Conservation (phyloP, 2,329 filamentous ascomycete genomes). For the Coniochaeta prunicola region DNA sequence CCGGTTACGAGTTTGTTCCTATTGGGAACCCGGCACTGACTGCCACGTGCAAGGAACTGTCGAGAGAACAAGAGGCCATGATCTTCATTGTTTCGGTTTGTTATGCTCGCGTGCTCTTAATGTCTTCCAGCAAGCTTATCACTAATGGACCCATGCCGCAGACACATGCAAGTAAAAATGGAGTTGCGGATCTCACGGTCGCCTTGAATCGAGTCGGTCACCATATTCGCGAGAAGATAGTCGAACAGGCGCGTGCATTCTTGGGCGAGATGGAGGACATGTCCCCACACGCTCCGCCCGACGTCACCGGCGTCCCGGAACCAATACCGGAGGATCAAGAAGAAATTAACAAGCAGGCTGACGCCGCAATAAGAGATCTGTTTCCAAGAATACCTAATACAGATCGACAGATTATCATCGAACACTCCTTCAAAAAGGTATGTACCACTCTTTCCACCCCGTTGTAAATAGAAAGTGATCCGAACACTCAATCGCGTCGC, state of each 20-base stretch:
- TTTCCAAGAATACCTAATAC: conserved; percentile 60
- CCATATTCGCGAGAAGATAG: conserved; percentile 51
- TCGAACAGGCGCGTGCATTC: conserved; percentile 42
- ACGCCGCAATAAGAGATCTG: conserved; percentile 54
- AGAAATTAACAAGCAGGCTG: conserved; percentile 55
- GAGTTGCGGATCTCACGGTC: conserved; percentile 27
- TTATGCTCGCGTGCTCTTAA: conserved; percentile 3
- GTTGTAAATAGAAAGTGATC: background rate
- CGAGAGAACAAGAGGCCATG: conserved; percentile 53
- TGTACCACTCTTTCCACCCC: conserved; percentile 14
- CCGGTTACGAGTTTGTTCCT: conserved; percentile 56
- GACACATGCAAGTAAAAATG: background rate
- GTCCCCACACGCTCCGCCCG: conserved; percentile 15
- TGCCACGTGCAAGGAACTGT: conserved; percentile 55
- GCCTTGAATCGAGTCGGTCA: conserved; percentile 55
- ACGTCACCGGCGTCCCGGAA: conserved; percentile 36
- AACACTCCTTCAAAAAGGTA: conserved; percentile 57
- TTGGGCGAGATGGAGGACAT: conserved; percentile 18
- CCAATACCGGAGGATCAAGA: conserved; percentile 52
- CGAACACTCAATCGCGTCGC: conserved; percentile 5
- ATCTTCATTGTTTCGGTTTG: conserved; percentile 61
- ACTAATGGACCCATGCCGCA: background rate
- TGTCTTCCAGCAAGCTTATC: background rate
- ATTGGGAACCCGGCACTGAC: conserved; percentile 56
- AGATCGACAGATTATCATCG: conserved; percentile 54